Conservation (phyloP, 495 filamentous ascomycete genomes). For the Lasiosphaeriaceae sp. region DNA sequence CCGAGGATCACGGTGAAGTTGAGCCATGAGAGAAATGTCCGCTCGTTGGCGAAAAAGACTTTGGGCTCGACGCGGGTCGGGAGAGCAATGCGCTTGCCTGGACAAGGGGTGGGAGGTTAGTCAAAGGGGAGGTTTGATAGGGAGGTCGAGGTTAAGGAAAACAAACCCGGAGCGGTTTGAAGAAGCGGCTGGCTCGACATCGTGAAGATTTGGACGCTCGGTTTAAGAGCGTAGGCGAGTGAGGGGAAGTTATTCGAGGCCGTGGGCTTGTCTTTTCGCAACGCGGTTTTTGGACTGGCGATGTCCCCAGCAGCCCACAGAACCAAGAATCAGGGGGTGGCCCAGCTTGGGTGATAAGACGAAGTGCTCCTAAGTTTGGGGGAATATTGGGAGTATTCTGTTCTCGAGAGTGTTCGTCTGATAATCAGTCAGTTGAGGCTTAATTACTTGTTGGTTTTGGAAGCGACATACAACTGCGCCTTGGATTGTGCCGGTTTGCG, state of each 20-base stretch:
- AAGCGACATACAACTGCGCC: neutral
- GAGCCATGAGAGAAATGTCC: conserved; percentile 97
- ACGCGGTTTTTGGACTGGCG: too few relatives aligned
- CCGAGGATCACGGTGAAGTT: conserved; percentile 99
- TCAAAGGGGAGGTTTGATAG: neutral
- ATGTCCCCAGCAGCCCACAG: too few relatives aligned
- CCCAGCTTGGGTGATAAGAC: too few relatives aligned
- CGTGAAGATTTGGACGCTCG: conserved; percentile 12
- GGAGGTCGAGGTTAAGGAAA: neutral
- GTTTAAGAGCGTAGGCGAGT: too few relatives aligned
- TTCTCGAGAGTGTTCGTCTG: too few relatives aligned
- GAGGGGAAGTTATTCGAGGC: neutral
- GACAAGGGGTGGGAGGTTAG: neutral
- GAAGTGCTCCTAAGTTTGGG: too few relatives aligned
- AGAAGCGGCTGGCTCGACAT: conserved; percentile 98
- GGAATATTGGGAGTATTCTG: too few relatives aligned
- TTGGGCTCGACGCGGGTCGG: conserved; percentile 98
- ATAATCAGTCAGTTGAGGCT: too few relatives aligned
- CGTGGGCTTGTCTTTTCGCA: too few relatives aligned
- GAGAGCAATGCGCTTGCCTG: conserved; percentile 97
- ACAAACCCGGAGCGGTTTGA: conserved; percentile 76
- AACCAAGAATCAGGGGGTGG: too few relatives aligned
- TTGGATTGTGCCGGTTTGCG: neutral
- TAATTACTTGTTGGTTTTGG: neutral
- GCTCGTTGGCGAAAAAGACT: conserved; percentile 99